Evolutionary conservation across 768 basidiomycete genomes (phyloP).

Genomic region (Lanmaoa pseudosensibilis): DNA sequence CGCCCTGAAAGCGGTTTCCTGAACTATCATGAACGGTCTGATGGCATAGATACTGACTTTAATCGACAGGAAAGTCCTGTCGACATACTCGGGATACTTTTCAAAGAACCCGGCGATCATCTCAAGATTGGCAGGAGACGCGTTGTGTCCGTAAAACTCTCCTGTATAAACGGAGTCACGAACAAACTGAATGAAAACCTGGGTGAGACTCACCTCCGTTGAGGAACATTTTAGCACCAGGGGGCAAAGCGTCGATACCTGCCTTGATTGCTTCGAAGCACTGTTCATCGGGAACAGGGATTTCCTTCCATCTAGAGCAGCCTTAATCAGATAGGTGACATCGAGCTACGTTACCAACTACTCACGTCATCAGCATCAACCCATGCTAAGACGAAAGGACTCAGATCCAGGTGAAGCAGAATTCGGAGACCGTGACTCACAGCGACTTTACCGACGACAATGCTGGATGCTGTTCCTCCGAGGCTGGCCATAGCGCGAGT

Average conservation of each 20-base stretch:
- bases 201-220: slow-evolving; percentile 43
- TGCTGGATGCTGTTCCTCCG: slow-evolving; percentile 38
- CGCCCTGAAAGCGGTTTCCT: slow-evolving; percentile 14
- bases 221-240: slow-evolving; percentile 48
- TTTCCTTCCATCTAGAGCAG: neutral
- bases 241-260: slow-evolving; percentile 44
- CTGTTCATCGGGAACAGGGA: neutral
- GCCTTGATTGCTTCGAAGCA: slow-evolving; percentile 49
- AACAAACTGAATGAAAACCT: no score
- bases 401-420: no score
- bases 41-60: slow-evolving; percentile 19
- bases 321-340: neutral
- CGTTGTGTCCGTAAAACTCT: slow-evolving; percentile 56
- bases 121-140: slow-evolving; percentile 44
- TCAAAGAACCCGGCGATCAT: slow-evolving; percentile 51
- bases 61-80: slow-evolving; percentile 36
- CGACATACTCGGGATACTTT: slow-evolving; percentile 36
- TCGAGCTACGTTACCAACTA: neutral
- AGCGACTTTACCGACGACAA: slow-evolving; percentile 38
- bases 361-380: slow-evolving; percentile 58
- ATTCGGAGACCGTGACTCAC: slow-evolving; percentile 15
- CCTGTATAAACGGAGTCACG: no score
- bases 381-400: slow-evolving; percentile 37
- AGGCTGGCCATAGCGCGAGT: slow-evolving; percentile 32
- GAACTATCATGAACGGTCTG: no score